Conservation (phyloP, 257 asterid genomes). For the Scutellaria galericulata region DNA sequence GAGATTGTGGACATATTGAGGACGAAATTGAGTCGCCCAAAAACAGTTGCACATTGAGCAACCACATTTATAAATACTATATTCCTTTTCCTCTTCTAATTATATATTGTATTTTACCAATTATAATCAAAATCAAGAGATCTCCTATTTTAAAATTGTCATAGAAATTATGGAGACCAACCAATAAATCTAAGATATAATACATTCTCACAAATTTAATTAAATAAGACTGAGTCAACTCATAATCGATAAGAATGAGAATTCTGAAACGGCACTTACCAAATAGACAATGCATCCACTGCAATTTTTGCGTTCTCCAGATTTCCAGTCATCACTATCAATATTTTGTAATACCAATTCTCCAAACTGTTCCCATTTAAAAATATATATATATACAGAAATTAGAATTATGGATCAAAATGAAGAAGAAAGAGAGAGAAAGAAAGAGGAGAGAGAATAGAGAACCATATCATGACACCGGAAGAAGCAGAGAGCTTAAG, state of each 20-base stretch:
- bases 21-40: slow-evolving; percentile 3
- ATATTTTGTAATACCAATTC: slow-evolving; percentile 77
- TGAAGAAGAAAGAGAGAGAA: background rate
- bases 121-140: no score
- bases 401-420: slow-evolving; percentile 2
- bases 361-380: slow-evolving; percentile 54
- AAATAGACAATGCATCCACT: slow-evolving; percentile 75
- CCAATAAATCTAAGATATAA: no score
- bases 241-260: background rate
- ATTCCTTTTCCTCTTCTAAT: background rate
- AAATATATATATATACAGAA: no score
- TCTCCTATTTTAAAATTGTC: no score
- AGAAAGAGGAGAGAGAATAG: background rate
- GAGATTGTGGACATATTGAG: slow-evolving; percentile 25
- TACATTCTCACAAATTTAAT: no score
- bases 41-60: background rate
- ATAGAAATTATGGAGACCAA: background rate
- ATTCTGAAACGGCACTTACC: slow-evolving; percentile 44
- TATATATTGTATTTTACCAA: background rate
- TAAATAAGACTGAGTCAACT: no score
- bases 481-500: slow-evolving; percentile 79
- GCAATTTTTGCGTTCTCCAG: slow-evolving; percentile 69
- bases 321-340: slow-evolving; percentile 81
- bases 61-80: background rate
- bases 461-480: slow-evolving; percentile 89